A percentile compares a stretch with the other conserved stretches of the same genome.
These are phyloP conservation scores for Oropetium thomaeum DNA, from an alignment of 176 grass and related monocot species.

Conservation along the genomic window DNA sequence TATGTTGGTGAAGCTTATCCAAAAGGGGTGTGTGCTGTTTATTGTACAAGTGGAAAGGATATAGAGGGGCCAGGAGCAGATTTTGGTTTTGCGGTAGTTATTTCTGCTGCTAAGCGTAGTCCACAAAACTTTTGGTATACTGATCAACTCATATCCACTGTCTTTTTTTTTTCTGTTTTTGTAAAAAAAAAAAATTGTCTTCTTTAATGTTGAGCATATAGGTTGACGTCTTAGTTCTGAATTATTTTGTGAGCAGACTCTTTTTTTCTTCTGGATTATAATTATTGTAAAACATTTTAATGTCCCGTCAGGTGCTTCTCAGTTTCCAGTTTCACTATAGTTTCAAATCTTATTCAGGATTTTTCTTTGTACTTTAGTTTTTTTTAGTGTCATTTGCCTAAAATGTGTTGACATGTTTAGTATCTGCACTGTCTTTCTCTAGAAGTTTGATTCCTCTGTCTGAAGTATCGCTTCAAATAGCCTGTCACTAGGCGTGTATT, in stretches of 20 bases:
- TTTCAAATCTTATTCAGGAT: not conserved
- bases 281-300: not conserved
- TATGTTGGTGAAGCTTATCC: slow-evolving; percentile 85
- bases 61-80: slow-evolving; percentile 77
- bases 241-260: not conserved
- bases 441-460: not conserved
- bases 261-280: slow-evolving; percentile 6
- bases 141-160: slow-evolving; percentile 3
- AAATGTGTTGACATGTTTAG: slow-evolving; percentile 10
- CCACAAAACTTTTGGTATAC: slow-evolving; percentile 93
- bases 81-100: slow-evolving; percentile 74
- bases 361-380: slow-evolving; percentile 1
- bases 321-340: not conserved
- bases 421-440: not conserved
- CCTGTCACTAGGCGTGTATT: not conserved
- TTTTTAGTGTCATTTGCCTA: not conserved
- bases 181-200: slow-evolving; percentile 12
- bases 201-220: not conserved
- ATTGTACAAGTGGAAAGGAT: slow-evolving; percentile 84
- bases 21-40: slow-evolving; percentile 79
- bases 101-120: slow-evolving; percentile 78
- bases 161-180: no score
- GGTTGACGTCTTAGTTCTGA: slow-evolving; percentile 7
- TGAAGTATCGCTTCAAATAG: slow-evolving; percentile 13
- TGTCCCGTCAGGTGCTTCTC: not conserved